Evolutionary conservation across 2,329 filamentous ascomycete genomes (phyloP), one percentile per base, ranked within the genome.

Genomic region (Lachnellula cervina): DNA sequence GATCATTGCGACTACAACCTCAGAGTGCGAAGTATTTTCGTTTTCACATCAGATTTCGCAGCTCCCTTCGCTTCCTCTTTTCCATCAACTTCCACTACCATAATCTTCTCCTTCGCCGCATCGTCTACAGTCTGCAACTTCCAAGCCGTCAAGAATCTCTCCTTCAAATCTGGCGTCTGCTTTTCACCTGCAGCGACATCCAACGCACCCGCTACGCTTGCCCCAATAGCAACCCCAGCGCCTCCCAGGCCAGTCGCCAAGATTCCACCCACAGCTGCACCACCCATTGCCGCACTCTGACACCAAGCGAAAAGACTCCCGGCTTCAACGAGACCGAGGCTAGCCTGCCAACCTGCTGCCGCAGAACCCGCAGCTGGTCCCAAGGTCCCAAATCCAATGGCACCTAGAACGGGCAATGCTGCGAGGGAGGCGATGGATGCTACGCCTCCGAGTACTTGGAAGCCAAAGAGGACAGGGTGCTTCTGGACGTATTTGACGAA

Each of bases 251-350:
- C 63, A 23, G 55, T 50, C 32, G 52, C 60, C 11, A 57, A n/a
- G 37, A 68, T 59, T 4, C 59, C 61, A 32, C 56, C 52, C 14
- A 66, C 32, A 49, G 66, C 64, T 42, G 62, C 62, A 28, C 65
- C 66, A 40, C 65, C 65, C 60, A 64, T 64, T 2, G 58, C 62
- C 19, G 60, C 63, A 48, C 67, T 68, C 53, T 68, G 64, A 58
- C 63, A 68, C 64, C 63, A 69, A 5, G 67, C 61, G 49, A 68
- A 69, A 0, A 68, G 21, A 44, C 65, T 67, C 0, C 66, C 66
- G 11, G 58, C 66, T 53, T 69, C 51, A 8, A 68, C 59, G 9
- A 62, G 11, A 21, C 66, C 66, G 16, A 67, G 57, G 13, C 59
- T 52, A 5, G 65, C 57, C 53, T 69, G 66, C 62, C 63, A 66